Conservation (phyloP, 2,329 filamentous ascomycete genomes). For the Stagonosporopsis rhizophila region DNA sequence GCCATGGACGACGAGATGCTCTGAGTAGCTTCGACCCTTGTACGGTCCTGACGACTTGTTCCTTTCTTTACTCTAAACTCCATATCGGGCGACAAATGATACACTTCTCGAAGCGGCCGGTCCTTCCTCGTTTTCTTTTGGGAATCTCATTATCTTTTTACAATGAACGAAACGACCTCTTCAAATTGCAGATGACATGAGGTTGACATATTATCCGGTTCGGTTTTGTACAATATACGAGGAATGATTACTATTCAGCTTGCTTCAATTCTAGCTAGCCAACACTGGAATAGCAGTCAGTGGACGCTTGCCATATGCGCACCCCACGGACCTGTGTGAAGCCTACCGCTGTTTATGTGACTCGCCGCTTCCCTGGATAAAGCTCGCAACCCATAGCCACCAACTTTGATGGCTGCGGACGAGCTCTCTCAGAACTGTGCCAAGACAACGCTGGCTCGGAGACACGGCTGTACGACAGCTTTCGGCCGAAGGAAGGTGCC, state of each 20-base stretch:
- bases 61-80: constrained; percentile 4
- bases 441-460: constrained; percentile 2
- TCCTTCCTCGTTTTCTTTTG: constrained; percentile 22
- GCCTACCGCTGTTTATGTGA: background rate
- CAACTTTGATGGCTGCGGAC: background rate
- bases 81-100: constrained; percentile 16
- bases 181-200: constrained; percentile 16
- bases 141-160: constrained; percentile 23
- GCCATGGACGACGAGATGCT: constrained; percentile 52
- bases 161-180: constrained; percentile 14
- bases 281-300: constrained; percentile 24
- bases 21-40: constrained; percentile 20
- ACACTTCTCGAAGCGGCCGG: constrained; percentile 20
- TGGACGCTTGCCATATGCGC: background rate
- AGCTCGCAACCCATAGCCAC: background rate
- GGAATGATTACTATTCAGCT: constrained; percentile 17
- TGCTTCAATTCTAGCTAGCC: constrained; percentile 25
- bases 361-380: background rate
- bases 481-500: constrained; percentile 6
- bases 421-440: background rate
- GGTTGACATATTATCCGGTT: constrained; percentile 17
- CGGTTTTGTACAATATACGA: constrained; percentile 35
- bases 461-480: constrained; percentile 1
- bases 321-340: background rate
- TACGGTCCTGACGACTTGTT: constrained; percentile 13